A percentile compares a stretch with the other conserved stretches of the same genome.
phyloP scores from a whole-genome alignment of 2,329 filamentous ascomycete genomes.

The Aureobasidium zeae region DNA sequence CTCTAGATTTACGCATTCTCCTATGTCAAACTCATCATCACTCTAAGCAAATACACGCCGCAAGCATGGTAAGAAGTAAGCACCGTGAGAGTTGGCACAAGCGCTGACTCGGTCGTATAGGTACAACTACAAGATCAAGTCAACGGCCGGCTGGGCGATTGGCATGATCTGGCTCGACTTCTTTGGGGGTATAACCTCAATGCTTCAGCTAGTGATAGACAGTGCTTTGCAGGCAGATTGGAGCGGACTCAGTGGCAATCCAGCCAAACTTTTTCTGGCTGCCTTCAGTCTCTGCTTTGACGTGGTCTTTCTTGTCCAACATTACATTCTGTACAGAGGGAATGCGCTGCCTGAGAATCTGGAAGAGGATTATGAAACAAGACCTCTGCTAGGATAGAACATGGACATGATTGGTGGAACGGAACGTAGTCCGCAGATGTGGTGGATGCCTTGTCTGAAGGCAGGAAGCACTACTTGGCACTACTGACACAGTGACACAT shows the following conservation, averaged over 20 bases:
- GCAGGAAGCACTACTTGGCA: too few species aligned
- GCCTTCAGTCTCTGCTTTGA: slow-evolving; percentile 85
- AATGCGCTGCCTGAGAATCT: slow-evolving; percentile 20
- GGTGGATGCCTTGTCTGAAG: too few species aligned
- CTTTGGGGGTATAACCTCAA: slow-evolving; percentile 67
- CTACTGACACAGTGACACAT: too few species aligned
- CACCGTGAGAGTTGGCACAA: background rate
- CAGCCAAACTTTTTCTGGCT: slow-evolving; percentile 77
- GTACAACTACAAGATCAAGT: slow-evolving; percentile 69
- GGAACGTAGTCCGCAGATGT: too few species aligned
- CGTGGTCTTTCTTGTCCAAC: slow-evolving; percentile 74
- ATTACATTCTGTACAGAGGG: slow-evolving; percentile 66
- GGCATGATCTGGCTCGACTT: slow-evolving; percentile 70
- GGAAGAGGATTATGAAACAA: background rate
- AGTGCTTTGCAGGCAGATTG: slow-evolving; percentile 77
- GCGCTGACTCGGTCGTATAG: background rate
- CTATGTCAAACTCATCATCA: slow-evolving; percentile 82
- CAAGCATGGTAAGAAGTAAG: slow-evolving; percentile 54
- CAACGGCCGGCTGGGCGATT: slow-evolving; percentile 66
- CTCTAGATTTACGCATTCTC: slow-evolving; percentile 57
- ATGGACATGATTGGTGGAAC: too few species aligned
- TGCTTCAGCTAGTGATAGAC: slow-evolving; percentile 75
- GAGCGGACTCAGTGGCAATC: slow-evolving; percentile 77
- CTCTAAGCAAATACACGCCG: slow-evolving; percentile 85
- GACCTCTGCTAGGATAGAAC: slow-evolving; percentile 2